Evolutionary conservation across 768 basidiomycete genomes (phyloP), one percentile per base, ranked within the genome.

Genomic region (Pleurotus citrinopileatus): DNA sequence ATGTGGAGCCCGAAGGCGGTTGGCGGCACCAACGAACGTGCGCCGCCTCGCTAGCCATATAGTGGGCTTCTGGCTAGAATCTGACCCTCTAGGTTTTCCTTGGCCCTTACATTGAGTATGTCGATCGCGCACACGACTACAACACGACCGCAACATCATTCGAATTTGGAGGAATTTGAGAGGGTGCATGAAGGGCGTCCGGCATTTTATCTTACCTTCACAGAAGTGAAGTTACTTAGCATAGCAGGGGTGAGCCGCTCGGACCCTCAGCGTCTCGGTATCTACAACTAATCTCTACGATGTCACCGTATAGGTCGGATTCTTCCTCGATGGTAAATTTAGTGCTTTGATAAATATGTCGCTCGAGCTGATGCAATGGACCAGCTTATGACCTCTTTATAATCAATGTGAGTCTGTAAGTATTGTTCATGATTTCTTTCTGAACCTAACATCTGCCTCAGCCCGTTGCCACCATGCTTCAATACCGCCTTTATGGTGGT

Each of bases 311-410:
- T 56, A 84, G 83, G 80, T 86, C 52, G 86, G 86, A 5, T 87
- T 87, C 67, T 87, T 87, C 72, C 70, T 88, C 27, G 86, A 87
- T 65, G 85, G 84, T 84, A 55, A 38, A 80, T 64, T 23, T 29
- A 17, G 28, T 17, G n/a, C 32, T 29, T 13, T 20, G n/a, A 22
- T 17, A 25, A 10, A 15, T 47, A 15, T 28, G 8, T 7, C 36
- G 2, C 29, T 15, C 17, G 51, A 29, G 42, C n/a, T 22, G 28
- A 3, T 9, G n/a, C 27, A 8, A 46, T 22, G 53, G 51, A 44
- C 17, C 55, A 84, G 86, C 85, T 3, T 87, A 87, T 57, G 86
- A 87, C 63, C 70, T 87, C 3, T 87, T 87, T 67, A 79, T 86
- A 56, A 86, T 87, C 65, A 86, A 86, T 63, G 83, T 81, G 29